Percentiles rank a stretch among this genome's conserved stretches.
These are phyloP conservation scores for Neonothopanus nambi DNA, from an alignment of 1,284 basidiomycete genomes.

Conservation along the genomic window DNA sequence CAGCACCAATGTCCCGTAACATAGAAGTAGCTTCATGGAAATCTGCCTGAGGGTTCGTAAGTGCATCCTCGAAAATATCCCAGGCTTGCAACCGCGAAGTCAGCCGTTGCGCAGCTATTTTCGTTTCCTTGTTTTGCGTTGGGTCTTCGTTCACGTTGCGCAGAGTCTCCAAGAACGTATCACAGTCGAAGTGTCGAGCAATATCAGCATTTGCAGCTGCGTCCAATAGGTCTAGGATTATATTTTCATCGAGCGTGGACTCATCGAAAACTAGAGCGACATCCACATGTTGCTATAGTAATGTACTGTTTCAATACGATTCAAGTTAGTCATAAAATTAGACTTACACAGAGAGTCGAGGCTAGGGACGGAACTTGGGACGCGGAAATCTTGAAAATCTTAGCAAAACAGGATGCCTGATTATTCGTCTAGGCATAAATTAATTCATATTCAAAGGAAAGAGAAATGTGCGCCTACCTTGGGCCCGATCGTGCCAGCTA, in stretches of 20 bases:
- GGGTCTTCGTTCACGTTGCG: slow-evolving; percentile 39
- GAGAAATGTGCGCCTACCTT: slow-evolving; percentile 38
- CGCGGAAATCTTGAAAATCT: slow-evolving; percentile 59
- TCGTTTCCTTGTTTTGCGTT: slow-evolving; percentile 40
- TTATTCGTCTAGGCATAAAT: slow-evolving; percentile 42
- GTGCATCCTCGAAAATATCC: slow-evolving; percentile 57
- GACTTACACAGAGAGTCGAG: slow-evolving; percentile 38
- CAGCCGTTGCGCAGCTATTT: slow-evolving; percentile 46
- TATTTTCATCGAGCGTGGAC: slow-evolving; percentile 53
- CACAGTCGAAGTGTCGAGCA: slow-evolving; percentile 43
- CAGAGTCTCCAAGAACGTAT: slow-evolving; percentile 44
- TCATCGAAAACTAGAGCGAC: slow-evolving; percentile 53
- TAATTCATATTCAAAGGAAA: slow-evolving; percentile 4
- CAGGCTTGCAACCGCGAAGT: slow-evolving; percentile 55
- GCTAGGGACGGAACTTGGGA: slow-evolving; percentile 65
- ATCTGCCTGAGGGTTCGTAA: slow-evolving; percentile 53
- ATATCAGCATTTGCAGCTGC: slow-evolving; percentile 66
- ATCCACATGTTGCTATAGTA: slow-evolving; percentile 53
- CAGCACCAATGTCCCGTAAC: slow-evolving; percentile 57
- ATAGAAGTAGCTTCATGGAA: slow-evolving; percentile 47
- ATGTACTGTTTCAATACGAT: background rate
- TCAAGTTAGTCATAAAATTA: background rate
- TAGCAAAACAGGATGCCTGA: slow-evolving; percentile 59
- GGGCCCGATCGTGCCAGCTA: slow-evolving; percentile 50
- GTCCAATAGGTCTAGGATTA: slow-evolving; percentile 54